A percentile compares a stretch with the other conserved stretches of the same genome.
Evolutionary conservation across 208 protist genomes (phyloP).

Genomic region (Wallacemonas collosoma): DNA sequence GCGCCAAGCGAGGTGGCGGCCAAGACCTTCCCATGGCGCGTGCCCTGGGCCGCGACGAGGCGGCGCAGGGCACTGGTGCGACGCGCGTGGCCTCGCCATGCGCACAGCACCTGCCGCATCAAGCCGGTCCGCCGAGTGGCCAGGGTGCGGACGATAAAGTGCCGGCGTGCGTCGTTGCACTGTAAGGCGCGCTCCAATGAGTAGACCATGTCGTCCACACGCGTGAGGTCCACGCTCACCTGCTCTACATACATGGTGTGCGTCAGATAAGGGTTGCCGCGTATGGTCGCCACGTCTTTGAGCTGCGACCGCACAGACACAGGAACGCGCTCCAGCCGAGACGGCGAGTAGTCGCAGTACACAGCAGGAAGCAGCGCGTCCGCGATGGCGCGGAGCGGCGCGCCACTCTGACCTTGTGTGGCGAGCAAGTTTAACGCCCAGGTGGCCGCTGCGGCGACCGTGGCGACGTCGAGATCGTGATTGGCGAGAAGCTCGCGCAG

Average conservation of each 20-base stretch:
- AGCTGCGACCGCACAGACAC: slow-evolving; percentile 63
- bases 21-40: slow-evolving; percentile 32
- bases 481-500: slow-evolving; percentile 49
- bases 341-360: slow-evolving; percentile 70
- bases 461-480: slow-evolving; percentile 33
- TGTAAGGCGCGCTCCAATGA: slow-evolving; percentile 39
- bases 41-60: slow-evolving; percentile 41
- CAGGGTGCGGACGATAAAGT: slow-evolving; percentile 43
- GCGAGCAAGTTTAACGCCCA: slow-evolving; percentile 77
- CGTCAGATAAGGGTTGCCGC: slow-evolving; percentile 81
- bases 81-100: slow-evolving; percentile 54
- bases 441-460: slow-evolving; percentile 54
- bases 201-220: slow-evolving; percentile 31
- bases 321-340: slow-evolving; percentile 35
- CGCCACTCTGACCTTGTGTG: slow-evolving; percentile 23
- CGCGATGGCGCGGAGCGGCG: slow-evolving; percentile 39
- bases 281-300: slow-evolving; percentile 39
- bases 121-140: slow-evolving; percentile 40
- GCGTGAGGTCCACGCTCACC: slow-evolving; percentile 37
- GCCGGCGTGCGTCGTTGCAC: slow-evolving; percentile 49
- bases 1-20: slow-evolving; percentile 31
- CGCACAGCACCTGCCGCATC: slow-evolving; percentile 22
- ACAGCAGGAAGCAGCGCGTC: slow-evolving; percentile 66
- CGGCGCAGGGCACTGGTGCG: slow-evolving; percentile 32
- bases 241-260: slow-evolving; percentile 85